Evolutionary conservation across 2,329 filamentous ascomycete genomes (phyloP).

Genomic region (Cercospora janseana): DNA sequence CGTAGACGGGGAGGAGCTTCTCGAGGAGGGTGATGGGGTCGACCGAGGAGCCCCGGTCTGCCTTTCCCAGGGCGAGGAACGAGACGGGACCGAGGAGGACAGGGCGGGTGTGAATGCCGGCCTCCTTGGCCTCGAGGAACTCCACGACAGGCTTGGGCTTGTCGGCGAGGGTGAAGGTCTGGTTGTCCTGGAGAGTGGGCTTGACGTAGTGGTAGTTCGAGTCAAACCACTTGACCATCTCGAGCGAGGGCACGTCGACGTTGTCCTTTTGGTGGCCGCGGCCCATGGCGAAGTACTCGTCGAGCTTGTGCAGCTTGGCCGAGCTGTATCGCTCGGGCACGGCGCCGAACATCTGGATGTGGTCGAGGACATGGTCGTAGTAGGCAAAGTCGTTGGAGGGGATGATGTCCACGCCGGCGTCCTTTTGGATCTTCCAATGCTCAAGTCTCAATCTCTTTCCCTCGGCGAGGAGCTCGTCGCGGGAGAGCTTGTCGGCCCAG

Average conservation of each 20-base stretch:
- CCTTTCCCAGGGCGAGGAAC: constrained; percentile 96
- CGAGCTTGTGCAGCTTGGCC: constrained; percentile 80
- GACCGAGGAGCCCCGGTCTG: constrained; percentile 90
- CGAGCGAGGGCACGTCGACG: constrained; percentile 79
- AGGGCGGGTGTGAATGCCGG: constrained; percentile 86
- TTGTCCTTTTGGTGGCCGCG: constrained; percentile 95
- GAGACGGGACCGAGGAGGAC: constrained; percentile 94
- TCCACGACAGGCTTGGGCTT: constrained; percentile 92
- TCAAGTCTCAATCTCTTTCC: constrained; percentile 93
- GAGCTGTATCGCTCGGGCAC: constrained; percentile 91
- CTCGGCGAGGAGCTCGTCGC: constrained; percentile 85
- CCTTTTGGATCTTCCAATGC: constrained; percentile 99
- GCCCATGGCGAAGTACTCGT: constrained; percentile 99
- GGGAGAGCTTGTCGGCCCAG: constrained; percentile 93
- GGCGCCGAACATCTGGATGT: constrained; percentile 96
- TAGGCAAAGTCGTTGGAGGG: constrained; percentile 99
- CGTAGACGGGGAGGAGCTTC: constrained; percentile 91
- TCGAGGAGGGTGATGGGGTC: constrained; percentile 91
- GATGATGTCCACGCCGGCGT: constrained; percentile 94
- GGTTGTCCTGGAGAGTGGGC: constrained; percentile 94
- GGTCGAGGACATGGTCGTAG: constrained; percentile 96
- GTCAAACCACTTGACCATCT: constrained; percentile 99
- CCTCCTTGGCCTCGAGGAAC: constrained; percentile 97
- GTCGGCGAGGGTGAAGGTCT: constrained; percentile 84
- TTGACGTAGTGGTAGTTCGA: constrained; percentile 99